These are phyloP conservation scores for Eucalyptus brandiana DNA, from an alignment of 345 rosid species.

Conservation along the genomic window DNA sequence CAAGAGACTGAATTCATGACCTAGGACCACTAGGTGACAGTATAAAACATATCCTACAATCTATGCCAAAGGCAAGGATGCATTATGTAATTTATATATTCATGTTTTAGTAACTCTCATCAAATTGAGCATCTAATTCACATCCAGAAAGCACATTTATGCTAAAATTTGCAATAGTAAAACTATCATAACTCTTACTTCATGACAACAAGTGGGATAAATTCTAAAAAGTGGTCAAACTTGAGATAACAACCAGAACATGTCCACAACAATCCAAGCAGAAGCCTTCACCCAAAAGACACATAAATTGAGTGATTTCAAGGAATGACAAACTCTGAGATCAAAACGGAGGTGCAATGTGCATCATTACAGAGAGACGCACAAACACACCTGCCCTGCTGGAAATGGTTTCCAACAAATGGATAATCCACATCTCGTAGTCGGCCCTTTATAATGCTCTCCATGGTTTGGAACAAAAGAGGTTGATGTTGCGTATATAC, in stretches of 20 bases:
- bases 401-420: slow-evolving; percentile 87
- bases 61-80: not conserved
- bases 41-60: not conserved
- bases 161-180: not conserved
- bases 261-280: not conserved
- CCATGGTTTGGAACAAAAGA: slow-evolving; percentile 90
- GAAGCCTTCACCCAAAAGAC: not conserved
- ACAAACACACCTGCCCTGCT: slow-evolving; percentile 66
- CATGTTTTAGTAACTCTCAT: not conserved
- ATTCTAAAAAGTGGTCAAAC: not conserved
- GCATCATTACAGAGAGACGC: not conserved
- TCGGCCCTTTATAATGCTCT: slow-evolving; percentile 82
- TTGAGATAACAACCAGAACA: not conserved
- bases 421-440: slow-evolving; percentile 93
- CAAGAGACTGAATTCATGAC: not conserved
- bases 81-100: not conserved
- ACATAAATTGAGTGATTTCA: not conserved
- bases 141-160: not conserved
- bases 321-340: not conserved
- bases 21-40: not conserved
- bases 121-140: not conserved
- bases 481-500: slow-evolving; percentile 99
- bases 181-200: not conserved
- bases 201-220: not conserved
- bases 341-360: not conserved